Base-by-base conservation (phyloP, 495 filamentous ascomycete species). In the Thozetella sp. region DNA sequence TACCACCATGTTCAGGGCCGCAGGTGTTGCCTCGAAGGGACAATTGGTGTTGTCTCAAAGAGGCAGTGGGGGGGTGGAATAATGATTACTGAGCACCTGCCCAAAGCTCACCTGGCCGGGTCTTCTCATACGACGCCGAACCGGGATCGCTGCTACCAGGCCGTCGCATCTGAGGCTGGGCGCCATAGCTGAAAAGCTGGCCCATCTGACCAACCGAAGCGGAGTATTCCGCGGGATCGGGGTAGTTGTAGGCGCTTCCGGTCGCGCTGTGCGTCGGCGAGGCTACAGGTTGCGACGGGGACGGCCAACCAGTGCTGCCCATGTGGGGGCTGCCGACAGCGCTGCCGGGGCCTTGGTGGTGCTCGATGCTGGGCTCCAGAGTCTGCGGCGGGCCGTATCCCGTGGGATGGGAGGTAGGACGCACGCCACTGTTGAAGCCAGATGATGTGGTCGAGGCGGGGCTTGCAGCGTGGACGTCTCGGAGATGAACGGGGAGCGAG, bases 321-420 rank as follows among this genome's bases (percentile, higher is more conserved):
- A 92, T 86, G 63, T 93, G 90, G 23, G 90, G 90, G 58, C 89
- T 92, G 10, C 88, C 87, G 43, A 67, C 80, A 4, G 82, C 86
- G 64, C 89, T 93, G 62, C 84, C 88, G 11, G 71, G 65, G 1
- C 83, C 81, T 27, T 89, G 87, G 61, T 93, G 90, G 26, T 84
- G 84, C 67, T 92, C 92, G 30, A 92, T 80, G 48, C 90, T 93
- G 22, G 95, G 94, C 70, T 99, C 95, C 4, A 99, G 82, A 27
- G 93, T 91, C 37, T 90, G 87, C 0, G 95, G 94, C 9, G 91
- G 92, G 23, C 85, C 90, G 67, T 93, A 97, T 46, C 79, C 83
- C 11, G 76, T 86, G 0, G 93, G 93, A 74, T 97, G 92, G 20
- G 93, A 97, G 1, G 86, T 83, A 20, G 84, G 83, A 30, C 83